Percentiles rank a stretch among this genome's conserved stretches.
phyloP scores from a whole-genome alignment of 495 filamentous ascomycete species.

The Hypoxylon rickii region DNA sequence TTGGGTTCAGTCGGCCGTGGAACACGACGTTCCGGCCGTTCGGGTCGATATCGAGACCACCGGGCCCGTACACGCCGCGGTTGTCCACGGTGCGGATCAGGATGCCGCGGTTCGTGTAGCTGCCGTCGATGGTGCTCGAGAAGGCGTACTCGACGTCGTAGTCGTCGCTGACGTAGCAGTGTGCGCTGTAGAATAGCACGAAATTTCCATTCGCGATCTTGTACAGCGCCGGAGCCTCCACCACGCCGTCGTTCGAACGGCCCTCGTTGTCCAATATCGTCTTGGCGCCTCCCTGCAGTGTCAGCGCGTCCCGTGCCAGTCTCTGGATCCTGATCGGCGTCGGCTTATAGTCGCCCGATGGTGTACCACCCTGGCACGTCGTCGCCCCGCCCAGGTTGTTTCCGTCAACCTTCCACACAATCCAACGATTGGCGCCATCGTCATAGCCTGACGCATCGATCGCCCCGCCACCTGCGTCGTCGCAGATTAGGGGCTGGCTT shows the following conservation, averaged over 20 bases:
- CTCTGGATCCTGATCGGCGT: constrained; percentile 64
- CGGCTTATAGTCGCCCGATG: constrained; percentile 31
- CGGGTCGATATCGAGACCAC: constrained; percentile 38
- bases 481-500: constrained; percentile 51
- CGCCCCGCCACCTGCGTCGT: constrained; percentile 52
- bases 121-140: constrained; percentile 49
- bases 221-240: constrained; percentile 64
- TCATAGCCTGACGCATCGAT: constrained; percentile 61
- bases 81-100: constrained; percentile 36
- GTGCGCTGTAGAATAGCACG: constrained; percentile 65
- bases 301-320: constrained; percentile 54
- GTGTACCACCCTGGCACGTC: constrained; percentile 34
- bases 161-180: constrained; percentile 55
- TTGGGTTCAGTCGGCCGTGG: constrained; percentile 33
- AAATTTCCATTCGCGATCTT: constrained; percentile 53
- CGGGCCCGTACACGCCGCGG: constrained; percentile 34
- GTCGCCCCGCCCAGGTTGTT: constrained; percentile 50
- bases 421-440: constrained; percentile 59
- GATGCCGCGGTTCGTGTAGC: constrained; percentile 49
- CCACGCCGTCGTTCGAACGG: constrained; percentile 56
- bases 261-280: constrained; percentile 58
- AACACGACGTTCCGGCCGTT: constrained; percentile 35
- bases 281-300: constrained; percentile 51
- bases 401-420: constrained; percentile 64
- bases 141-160: constrained; percentile 64